A percentile compares a stretch with the other conserved stretches of the same genome.
phyloP scores from a whole-genome alignment of 169 alveolate genomes.

The Plasmodium gaboni region DNA sequence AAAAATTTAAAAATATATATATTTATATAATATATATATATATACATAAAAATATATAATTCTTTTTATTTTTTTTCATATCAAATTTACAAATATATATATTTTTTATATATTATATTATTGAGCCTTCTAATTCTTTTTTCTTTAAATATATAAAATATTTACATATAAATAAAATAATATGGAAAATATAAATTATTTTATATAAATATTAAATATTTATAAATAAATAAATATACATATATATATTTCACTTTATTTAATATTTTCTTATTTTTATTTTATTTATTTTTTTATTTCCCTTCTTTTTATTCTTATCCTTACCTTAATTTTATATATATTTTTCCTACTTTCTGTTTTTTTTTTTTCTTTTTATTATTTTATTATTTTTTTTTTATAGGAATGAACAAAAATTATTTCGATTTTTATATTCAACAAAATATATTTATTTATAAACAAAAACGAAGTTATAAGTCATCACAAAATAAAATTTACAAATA shows the following conservation, averaged over 20 bases:
- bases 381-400: background rate
- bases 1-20: background rate
- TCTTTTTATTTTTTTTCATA: background rate
- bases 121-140: too few species aligned
- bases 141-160: too few species aligned
- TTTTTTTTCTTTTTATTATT: background rate
- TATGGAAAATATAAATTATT: background rate
- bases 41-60: background rate
- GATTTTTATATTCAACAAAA: too few species aligned
- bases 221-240: background rate
- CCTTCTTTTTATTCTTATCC: background rate
- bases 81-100: background rate
- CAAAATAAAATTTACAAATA: too few species aligned
- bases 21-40: background rate
- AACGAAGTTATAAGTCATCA: too few species aligned
- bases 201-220: background rate
- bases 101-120: too few species aligned
- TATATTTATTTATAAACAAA: too few species aligned
- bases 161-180: background rate
- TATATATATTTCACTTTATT: background rate
- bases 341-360: constrained; percentile 1
- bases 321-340: background rate
- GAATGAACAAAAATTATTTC: too few species aligned
- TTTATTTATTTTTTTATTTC: background rate
- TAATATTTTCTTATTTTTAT: constrained; percentile 1